Conservation (phyloP, 768 basidiomycete species). For the Tylopilus cervinicoccineus region DNA sequence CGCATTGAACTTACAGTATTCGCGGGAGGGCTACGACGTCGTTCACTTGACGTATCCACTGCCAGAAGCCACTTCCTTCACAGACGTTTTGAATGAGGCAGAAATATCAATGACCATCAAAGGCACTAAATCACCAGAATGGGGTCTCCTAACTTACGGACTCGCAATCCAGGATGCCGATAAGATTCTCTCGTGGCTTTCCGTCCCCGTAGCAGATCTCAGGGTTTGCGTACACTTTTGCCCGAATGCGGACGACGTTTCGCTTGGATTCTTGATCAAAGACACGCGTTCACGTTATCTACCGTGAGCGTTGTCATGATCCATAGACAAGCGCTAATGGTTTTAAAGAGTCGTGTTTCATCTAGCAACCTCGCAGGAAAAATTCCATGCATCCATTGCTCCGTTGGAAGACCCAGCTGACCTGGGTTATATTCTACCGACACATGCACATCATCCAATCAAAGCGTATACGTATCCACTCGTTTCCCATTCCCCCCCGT, state of each 20-base stretch:
- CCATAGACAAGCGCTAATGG: neutral
- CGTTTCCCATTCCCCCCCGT: slow-evolving; percentile 35
- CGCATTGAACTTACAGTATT: slow-evolving; percentile 25
- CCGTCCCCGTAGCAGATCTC: slow-evolving; percentile 11
- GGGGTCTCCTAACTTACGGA: slow-evolving; percentile 33
- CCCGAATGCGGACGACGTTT: slow-evolving; percentile 25
- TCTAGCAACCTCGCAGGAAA: slow-evolving; percentile 35
- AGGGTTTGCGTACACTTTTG: slow-evolving; percentile 36
- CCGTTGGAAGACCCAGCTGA: slow-evolving; percentile 22
- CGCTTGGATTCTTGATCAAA: slow-evolving; percentile 26
- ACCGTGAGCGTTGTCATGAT: slow-evolving; percentile 23
- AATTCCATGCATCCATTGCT: slow-evolving; percentile 29
- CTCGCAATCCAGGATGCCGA: slow-evolving; percentile 23
- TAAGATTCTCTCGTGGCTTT: slow-evolving; percentile 7
- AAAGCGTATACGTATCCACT: slow-evolving; percentile 34
- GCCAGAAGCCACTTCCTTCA: slow-evolving; percentile 11
- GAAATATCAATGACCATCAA: slow-evolving; percentile 8
- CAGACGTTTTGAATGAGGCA: slow-evolving; percentile 16
- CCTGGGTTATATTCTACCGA: slow-evolving; percentile 19
- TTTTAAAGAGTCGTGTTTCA: slow-evolving; percentile 33
- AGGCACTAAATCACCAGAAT: slow-evolving; percentile 8
- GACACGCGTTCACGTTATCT: slow-evolving; percentile 19
- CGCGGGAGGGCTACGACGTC: slow-evolving; percentile 40
- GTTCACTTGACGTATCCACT: slow-evolving; percentile 28
- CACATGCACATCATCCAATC: slow-evolving; percentile 27